phyloP scores from a whole-genome alignment of 352 stramenopile species.

The Globisporangium middletonii region DNA sequence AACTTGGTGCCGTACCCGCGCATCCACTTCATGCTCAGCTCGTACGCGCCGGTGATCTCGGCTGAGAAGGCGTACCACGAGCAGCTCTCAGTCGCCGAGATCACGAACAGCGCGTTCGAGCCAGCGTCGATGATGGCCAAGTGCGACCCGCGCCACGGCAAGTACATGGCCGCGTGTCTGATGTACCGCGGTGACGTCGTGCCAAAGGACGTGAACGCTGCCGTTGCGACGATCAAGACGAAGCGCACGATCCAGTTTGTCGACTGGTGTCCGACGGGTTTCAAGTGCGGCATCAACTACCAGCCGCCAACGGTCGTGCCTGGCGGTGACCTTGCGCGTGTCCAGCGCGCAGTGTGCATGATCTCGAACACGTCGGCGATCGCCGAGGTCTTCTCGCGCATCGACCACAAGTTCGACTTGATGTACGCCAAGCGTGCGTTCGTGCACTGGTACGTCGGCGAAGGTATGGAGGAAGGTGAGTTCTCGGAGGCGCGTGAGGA shows the following conservation, averaged over 20 bases:
- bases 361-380: conserved; percentile 99
- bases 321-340: conserved; percentile 94
- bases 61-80: conserved; percentile 98
- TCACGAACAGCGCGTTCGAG: conserved; percentile 98
- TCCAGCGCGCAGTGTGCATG: conserved; percentile 98
- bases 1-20: conserved; percentile 99
- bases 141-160: conserved; percentile 97
- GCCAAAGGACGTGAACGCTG: conserved; percentile 94
- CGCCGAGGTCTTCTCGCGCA: conserved; percentile 95
- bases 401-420: conserved; percentile 99
- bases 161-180: conserved; percentile 99
- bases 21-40: conserved; percentile 99
- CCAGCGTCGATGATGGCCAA: conserved; percentile 99
- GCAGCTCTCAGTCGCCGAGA: conserved; percentile 96
- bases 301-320: conserved; percentile 95
- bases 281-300: conserved; percentile 99
- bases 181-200: conserved; percentile 98
- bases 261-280: conserved; percentile 98
- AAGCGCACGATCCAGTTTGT: conserved; percentile 99
- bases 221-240: conserved; percentile 98
- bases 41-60: conserved; percentile 97
- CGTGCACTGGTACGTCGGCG: conserved; percentile 99
- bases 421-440: conserved; percentile 99
- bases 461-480: conserved; percentile 99
- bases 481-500: conserved; percentile 99